A percentile compares a stretch with the other conserved stretches of the same genome.
phyloP scores from a whole-genome alignment of 352 stramenopile genomes.

The Achlya hypogyna region DNA sequence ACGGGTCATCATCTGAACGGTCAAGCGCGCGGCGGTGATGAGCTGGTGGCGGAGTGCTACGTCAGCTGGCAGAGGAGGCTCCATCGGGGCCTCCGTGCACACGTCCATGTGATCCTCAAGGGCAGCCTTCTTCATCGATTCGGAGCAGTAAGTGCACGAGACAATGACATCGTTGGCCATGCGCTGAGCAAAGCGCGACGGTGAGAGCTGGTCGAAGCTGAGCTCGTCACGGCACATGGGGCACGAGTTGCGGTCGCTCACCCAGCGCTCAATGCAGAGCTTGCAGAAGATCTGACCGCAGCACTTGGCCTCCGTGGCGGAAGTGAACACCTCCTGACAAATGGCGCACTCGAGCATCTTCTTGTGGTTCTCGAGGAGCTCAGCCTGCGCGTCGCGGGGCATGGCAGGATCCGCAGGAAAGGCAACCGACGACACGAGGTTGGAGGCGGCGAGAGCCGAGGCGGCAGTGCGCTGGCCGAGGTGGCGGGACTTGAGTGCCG shows the following conservation, averaged over 20 bases:
- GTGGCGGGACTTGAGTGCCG: constrained; percentile 66
- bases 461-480: constrained; percentile 67
- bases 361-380: constrained; percentile 66
- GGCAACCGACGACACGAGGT: constrained; percentile 60
- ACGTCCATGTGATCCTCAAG: constrained; percentile 47
- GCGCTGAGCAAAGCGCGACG: constrained; percentile 58
- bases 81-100: constrained; percentile 59
- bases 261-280: constrained; percentile 73
- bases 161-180: constrained; percentile 85
- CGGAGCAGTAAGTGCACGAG: constrained; percentile 47
- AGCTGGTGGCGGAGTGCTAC: constrained; percentile 55
- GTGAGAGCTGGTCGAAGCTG: constrained; percentile 49
- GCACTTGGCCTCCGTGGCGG: constrained; percentile 65
- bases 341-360: constrained; percentile 84
- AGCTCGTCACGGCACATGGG: constrained; percentile 76
- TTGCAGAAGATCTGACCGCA: constrained; percentile 83
- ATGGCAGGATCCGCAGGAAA: constrained; percentile 44
- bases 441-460: constrained; percentile 58
- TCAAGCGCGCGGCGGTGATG: constrained; percentile 46
- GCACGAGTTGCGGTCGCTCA: constrained; percentile 67
- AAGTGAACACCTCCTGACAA: constrained; percentile 72
- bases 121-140: constrained; percentile 66
- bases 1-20: constrained; percentile 35
- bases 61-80: constrained; percentile 61
- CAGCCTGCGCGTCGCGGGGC: constrained; percentile 64